A percentile compares a stretch with the other conserved stretches of the same genome.
These are phyloP conservation scores for Ophiocytium majus DNA, from an alignment of 352 stramenopile genomes.

Conservation along the genomic window DNA sequence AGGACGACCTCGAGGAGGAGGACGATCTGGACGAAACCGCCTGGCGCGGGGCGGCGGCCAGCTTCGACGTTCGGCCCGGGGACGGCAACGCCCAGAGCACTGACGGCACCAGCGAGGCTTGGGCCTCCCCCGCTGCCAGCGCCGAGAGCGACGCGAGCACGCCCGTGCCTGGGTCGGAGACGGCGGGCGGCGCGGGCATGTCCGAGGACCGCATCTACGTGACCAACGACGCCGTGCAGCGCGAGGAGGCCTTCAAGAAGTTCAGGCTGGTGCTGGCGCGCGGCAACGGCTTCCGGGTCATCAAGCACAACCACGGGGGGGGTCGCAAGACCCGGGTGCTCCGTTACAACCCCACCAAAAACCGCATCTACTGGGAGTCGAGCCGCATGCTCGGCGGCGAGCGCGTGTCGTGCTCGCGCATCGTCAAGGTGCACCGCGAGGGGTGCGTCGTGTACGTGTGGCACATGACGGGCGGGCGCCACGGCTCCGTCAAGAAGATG, in stretches of 20 bases:
- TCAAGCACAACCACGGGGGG: constrained; percentile 25
- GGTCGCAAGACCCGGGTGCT: constrained; percentile 16
- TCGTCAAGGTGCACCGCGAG: constrained; percentile 25
- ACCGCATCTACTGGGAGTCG: constrained; percentile 6
- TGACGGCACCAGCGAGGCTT: background rate
- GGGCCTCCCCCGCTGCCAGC: background rate
- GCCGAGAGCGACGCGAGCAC: background rate
- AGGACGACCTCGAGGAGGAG: constrained; percentile 21
- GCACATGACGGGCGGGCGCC: constrained; percentile 16
- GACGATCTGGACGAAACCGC: constrained; percentile 12
- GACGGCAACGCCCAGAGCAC: background rate
- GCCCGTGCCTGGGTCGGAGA: background rate
- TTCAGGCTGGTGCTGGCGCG: constrained; percentile 20
- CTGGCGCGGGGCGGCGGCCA: background rate
- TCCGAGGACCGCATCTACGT: background rate
- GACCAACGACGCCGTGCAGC: constrained; percentile 4
- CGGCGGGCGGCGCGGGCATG: background rate
- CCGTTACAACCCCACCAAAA: constrained; percentile 8
- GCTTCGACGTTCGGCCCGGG: background rate
- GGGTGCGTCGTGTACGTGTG: constrained; percentile 18
- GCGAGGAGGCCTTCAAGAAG: constrained; percentile 21
- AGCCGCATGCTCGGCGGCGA: constrained; percentile 9
- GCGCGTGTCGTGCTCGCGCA: constrained; percentile 17
- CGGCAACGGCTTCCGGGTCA: constrained; percentile 21
- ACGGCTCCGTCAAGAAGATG: constrained; percentile 28